Conservation (phyloP, 371 early-diverging fungal species). For the Thermomucor indicae-seudaticae region DNA sequence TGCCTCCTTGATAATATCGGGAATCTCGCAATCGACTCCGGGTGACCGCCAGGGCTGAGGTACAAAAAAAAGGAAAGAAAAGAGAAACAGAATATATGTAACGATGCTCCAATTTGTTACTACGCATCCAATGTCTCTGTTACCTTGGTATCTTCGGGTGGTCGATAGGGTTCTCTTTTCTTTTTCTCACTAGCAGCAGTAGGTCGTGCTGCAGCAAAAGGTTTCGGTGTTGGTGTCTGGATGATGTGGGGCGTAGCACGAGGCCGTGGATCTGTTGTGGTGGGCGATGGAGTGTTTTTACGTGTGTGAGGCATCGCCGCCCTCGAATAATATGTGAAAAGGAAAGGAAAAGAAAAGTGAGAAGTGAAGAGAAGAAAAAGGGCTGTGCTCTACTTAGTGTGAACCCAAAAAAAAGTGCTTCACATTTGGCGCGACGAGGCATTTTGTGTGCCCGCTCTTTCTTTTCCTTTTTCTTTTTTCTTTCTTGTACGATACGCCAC, state of each 20-base stretch:
- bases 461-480: neutral
- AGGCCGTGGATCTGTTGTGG: too few species aligned
- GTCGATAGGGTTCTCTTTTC: neutral
- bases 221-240: neutral
- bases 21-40: slow-evolving; percentile 38
- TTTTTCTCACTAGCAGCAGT: slow-evolving; percentile 1
- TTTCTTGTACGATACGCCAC: too few species aligned
- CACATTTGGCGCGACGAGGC: slow-evolving; percentile 1
- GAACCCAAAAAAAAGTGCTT: neutral
- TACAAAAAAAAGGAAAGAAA: too few species aligned
- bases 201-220: neutral
- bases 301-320: too few species aligned
- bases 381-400: too few species aligned
- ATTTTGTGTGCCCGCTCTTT: neutral
- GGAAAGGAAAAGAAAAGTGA: neutral
- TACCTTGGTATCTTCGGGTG: neutral
- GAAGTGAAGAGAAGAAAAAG: neutral
- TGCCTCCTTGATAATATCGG: slow-evolving; percentile 45
- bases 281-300: too few species aligned
- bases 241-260: too few species aligned
- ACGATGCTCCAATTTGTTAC: neutral
- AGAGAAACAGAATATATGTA: neutral
- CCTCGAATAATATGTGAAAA: neutral
- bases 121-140: neutral
- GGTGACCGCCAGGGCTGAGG: slow-evolving; percentile 49